Evolutionary conservation across 129 eudicot species (phyloP), one percentile per base, ranked within the genome.

Genomic region (Tanacetum coccineum): DNA sequence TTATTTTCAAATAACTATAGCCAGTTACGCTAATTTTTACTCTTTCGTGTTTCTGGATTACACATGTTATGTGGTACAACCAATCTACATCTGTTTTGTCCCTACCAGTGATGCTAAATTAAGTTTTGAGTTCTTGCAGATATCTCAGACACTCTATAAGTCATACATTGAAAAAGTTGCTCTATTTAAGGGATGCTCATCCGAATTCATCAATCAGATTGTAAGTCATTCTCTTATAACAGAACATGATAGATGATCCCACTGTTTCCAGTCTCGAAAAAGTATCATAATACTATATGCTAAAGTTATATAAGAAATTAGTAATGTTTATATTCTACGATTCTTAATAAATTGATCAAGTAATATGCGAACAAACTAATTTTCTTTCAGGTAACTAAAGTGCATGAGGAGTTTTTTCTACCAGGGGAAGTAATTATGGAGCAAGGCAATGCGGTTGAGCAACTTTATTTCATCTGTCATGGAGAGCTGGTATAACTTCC

Each of bases 371-470:
- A 60, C 50, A 36, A 36, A 7, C 8, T 36, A 36, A 22, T 22
- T 4, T 58, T 25, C 19, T 75, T 78, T 19, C 95, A 92, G 98
- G 95, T 87, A 50, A 93, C 79, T 21, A 84, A 89, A 75, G 90
- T 93, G 39, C 99, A 84, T 13, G 99, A 93, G 73, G 99, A 93
- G 74, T 93, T 93, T 79, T 93, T 93, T 57, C 95, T 89, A 47
- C 99, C 99, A n/a, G 99, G 99, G 71, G 99, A 93, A 82, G 87
- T 89, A 21, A 89, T 93, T 54, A 82, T 93, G 87, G 99, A 93
- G 76, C 96, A 89, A 50, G 99, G 96, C 62, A 84, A 84, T 50
- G 95, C 79, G 4, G 99, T 93, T 51, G 99, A 93, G 65, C 99
- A 93, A 74, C 86, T 93, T 55, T 93, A 93, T 74, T 86, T 93